phyloP scores from a whole-genome alignment of 305 asterid genomes.

The Fraxinus sp. region DNA sequence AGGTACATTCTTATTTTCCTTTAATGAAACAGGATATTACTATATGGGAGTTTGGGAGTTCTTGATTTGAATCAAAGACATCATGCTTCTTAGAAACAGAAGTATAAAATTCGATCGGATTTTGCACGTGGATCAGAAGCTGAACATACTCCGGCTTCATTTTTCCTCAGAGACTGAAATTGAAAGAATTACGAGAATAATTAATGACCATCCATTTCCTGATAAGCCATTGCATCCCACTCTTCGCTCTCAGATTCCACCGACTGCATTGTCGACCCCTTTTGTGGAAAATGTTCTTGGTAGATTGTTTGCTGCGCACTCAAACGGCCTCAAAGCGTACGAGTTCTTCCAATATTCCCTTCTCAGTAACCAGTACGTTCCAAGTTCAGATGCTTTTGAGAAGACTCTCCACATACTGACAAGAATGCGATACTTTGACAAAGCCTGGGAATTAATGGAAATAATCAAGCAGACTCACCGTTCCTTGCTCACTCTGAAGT shows the following conservation, averaged over 20 bases:
- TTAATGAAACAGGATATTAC: slow-evolving; percentile 6
- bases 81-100: slow-evolving; percentile 35
- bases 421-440: slow-evolving; percentile 87
- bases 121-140: slow-evolving; percentile 26
- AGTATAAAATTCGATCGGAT: slow-evolving; percentile 18
- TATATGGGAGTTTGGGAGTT: not conserved
- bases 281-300: slow-evolving; percentile 80
- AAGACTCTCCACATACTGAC: slow-evolving; percentile 84
- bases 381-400: slow-evolving; percentile 87
- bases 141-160: slow-evolving; percentile 37
- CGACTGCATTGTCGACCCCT: slow-evolving; percentile 41
- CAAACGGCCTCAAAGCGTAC: slow-evolving; percentile 88
- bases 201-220: slow-evolving; percentile 73
- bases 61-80: slow-evolving; percentile 9
- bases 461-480: slow-evolving; percentile 51
- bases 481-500: slow-evolving; percentile 70
- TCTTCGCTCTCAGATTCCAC: slow-evolving; percentile 40
- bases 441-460: slow-evolving; percentile 78
- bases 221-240: slow-evolving; percentile 50
- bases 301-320: slow-evolving; percentile 71
- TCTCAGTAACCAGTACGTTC: slow-evolving; percentile 37
- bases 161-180: slow-evolving; percentile 33
- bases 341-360: slow-evolving; percentile 72
- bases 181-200: slow-evolving; percentile 51
- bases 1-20: not conserved